phyloP scores from a whole-genome alignment of 495 filamentous ascomycete species.

The Aspergillus campestris region DNA sequence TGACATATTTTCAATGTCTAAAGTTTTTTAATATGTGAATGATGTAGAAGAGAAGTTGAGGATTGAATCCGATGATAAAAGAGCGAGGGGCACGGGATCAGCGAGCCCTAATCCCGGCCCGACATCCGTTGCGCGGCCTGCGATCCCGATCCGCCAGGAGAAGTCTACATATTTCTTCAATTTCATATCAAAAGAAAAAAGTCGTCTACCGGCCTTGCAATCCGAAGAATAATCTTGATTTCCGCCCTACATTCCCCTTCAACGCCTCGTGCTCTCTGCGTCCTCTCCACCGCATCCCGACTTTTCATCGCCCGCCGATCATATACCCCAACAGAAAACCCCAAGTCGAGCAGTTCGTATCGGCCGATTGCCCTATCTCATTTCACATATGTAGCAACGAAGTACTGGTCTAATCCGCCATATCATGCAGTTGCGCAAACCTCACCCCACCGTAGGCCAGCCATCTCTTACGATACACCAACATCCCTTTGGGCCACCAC shows the following conservation, averaged over 20 bases:
- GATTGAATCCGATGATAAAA: too few relatives aligned
- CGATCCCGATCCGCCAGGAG: too few relatives aligned
- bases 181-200: not conserved
- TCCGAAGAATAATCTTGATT: constrained; percentile 26
- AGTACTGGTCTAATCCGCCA: constrained; percentile 86
- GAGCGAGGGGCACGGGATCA: too few relatives aligned
- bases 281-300: constrained; percentile 70
- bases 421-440: constrained; percentile 70
- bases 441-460: constrained; percentile 10
- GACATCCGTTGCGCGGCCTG: too few relatives aligned
- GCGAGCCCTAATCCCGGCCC: too few relatives aligned
- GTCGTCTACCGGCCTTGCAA: not conserved
- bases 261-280: constrained; percentile 61
- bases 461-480: too few relatives aligned
- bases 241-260: constrained; percentile 54
- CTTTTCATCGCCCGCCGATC: constrained; percentile 84
- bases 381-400: constrained; percentile 50
- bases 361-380: constrained; percentile 39
- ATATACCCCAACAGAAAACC: constrained; percentile 77
- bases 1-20: not conserved
- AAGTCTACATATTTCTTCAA: not conserved
- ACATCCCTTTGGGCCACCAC: too few relatives aligned
- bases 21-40: constrained; percentile 1
- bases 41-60: not conserved
- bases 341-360: constrained; percentile 86